A percentile compares a stretch with the other conserved stretches of the same genome.
Conservation (phyloP, 306 rosid genomes). For the Vachellia pachyceras region DNA sequence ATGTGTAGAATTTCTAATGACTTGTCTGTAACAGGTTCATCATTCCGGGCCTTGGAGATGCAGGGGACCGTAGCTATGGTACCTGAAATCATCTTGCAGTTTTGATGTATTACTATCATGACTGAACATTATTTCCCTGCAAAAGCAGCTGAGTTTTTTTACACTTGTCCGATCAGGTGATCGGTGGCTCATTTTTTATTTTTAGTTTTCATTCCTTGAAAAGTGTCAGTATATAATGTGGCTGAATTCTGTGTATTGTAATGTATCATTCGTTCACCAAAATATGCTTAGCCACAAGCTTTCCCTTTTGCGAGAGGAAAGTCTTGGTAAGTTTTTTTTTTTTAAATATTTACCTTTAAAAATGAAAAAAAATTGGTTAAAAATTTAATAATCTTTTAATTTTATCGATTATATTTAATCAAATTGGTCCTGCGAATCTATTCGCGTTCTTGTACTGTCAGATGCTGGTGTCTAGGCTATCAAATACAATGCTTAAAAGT, state of each 20-base stretch:
- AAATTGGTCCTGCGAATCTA: neutral
- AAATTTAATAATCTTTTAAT: too few relatives aligned
- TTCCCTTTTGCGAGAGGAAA: neutral
- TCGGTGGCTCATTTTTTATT: neutral
- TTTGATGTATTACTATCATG: conserved; percentile 33
- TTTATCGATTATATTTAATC: too few relatives aligned
- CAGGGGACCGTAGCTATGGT: conserved; percentile 93
- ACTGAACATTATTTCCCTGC: neutral
- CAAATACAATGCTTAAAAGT: neutral
- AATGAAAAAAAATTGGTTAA: neutral
- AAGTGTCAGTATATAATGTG: neutral
- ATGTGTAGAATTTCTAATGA: neutral
- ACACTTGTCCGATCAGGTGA: neutral
- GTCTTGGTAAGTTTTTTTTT: neutral
- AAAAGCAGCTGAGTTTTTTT: conserved; percentile 8
- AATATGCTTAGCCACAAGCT: neutral
- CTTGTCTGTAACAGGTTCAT: conserved; percentile 63
- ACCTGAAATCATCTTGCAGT: conserved; percentile 52
- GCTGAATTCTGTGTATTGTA: neutral
- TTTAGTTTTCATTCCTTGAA: neutral
- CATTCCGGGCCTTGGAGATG: conserved; percentile 97
- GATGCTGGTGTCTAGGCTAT: neutral
- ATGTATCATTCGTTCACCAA: neutral
- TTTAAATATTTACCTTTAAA: neutral
- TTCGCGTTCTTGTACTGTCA: neutral